A percentile compares a stretch with the other conserved stretches of the same genome.
Conservation (phyloP, 2,329 filamentous ascomycete genomes). For the Biscogniauxia mediterranea region DNA sequence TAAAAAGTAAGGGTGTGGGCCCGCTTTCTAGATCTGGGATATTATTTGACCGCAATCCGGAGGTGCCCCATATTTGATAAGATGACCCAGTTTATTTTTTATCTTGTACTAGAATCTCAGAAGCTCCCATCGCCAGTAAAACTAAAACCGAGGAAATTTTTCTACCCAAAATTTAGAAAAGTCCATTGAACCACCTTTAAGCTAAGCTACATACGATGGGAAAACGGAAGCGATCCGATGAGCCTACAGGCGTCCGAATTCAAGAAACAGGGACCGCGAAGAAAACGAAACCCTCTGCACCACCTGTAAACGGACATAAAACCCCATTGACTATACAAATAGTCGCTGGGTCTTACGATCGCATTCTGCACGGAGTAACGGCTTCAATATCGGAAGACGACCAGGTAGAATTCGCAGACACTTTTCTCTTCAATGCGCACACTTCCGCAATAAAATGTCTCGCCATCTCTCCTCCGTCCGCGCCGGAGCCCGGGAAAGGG, state of each 20-base stretch:
- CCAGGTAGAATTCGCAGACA: slow-evolving; percentile 74
- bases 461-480: slow-evolving; percentile 76
- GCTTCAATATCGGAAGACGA: slow-evolving; percentile 59
- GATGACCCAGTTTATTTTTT: neutral
- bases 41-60: neutral
- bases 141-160: slow-evolving; percentile 5
- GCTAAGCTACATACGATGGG: slow-evolving; percentile 35
- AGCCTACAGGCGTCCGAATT: slow-evolving; percentile 9
- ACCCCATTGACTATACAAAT: slow-evolving; percentile 71
- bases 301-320: slow-evolving; percentile 23
- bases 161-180: slow-evolving; percentile 6
- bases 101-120: neutral
- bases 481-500: slow-evolving; percentile 56
- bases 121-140: neutral
- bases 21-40: neutral
- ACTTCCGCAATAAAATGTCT: slow-evolving; percentile 85
- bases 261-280: slow-evolving; percentile 17
- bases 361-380: slow-evolving; percentile 85
- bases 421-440: slow-evolving; percentile 94
- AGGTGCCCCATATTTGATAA: neutral
- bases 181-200: neutral
- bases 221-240: slow-evolving; percentile 49
- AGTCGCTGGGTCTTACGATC: slow-evolving; percentile 89
- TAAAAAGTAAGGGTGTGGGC: neutral
- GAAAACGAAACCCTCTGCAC: slow-evolving; percentile 26